Conservation (phyloP, 306 rosid genomes). For the Dalbergia cultrata region DNA sequence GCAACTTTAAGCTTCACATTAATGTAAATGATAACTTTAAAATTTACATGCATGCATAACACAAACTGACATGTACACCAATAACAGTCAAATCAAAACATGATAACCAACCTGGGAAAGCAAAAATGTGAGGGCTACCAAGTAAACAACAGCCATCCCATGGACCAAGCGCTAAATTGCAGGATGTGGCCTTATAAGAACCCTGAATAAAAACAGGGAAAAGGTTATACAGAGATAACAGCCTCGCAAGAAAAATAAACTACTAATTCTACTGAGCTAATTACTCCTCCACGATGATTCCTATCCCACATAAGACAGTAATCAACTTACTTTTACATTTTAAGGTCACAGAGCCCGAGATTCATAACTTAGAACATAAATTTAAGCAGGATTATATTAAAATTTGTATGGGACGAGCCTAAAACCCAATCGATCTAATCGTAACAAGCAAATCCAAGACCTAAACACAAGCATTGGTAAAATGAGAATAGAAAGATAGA, state of each 20-base stretch:
- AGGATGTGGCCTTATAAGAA: constrained; percentile 98
- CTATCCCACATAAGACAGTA: neutral
- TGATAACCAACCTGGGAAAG: constrained; percentile 85
- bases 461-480: too few relatives aligned
- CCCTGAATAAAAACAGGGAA: constrained; percentile 62
- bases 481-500: too few relatives aligned
- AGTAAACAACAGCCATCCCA: constrained; percentile 97
- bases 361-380: constrained; percentile 10
- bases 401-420: neutral
- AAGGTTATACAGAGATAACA: constrained; percentile 31
- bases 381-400: neutral
- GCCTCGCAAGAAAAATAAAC: constrained; percentile 19
- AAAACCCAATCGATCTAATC: too few relatives aligned
- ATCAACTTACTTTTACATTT: neutral
- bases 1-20: neutral
- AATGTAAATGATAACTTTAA: neutral
- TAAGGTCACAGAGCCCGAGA: neutral
- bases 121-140: constrained; percentile 93
- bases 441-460: too few relatives aligned
- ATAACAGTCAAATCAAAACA: constrained; percentile 17
- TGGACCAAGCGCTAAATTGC: constrained; percentile 99
- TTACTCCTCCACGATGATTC: constrained; percentile 27
- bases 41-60: constrained; percentile 1
- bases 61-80: constrained; percentile 4
- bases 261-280: constrained; percentile 18